These are phyloP conservation scores for Polysphondylium violaceum DNA, from an alignment of 78 protist species.

Conservation along the genomic window DNA sequence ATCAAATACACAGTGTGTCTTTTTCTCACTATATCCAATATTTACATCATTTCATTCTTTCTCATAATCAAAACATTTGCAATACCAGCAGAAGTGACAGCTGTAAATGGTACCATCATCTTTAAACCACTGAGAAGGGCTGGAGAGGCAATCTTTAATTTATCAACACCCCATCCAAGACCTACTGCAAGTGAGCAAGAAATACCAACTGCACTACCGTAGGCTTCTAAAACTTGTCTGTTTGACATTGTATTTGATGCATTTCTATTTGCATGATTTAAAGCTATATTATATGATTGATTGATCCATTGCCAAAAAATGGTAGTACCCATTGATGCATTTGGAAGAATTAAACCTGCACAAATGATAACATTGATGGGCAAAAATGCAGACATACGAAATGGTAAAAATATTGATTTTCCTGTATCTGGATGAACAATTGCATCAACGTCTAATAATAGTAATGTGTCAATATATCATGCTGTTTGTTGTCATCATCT, in stretches of 20 bases:
- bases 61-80: constrained; percentile 85
- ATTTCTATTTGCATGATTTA: constrained; percentile 85
- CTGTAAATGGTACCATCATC: constrained; percentile 81
- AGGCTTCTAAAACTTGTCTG: constrained; percentile 51
- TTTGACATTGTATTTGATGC: constrained; percentile 79
- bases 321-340: constrained; percentile 59
- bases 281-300: constrained; percentile 85
- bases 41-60: constrained; percentile 71
- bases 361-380: constrained; percentile 84
- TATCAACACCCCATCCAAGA: constrained; percentile 64
- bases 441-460: constrained; percentile 45
- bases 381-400: constrained; percentile 82
- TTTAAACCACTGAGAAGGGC: constrained; percentile 24
- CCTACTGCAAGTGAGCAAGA: constrained; percentile 84
- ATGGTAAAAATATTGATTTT: constrained; percentile 77
- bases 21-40: neutral
- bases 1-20: neutral
- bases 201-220: constrained; percentile 74
- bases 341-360: constrained; percentile 78
- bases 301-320: constrained; percentile 90
- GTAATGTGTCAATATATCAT: neutral
- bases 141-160: constrained; percentile 14
- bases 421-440: constrained; percentile 90
- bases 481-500: neutral
- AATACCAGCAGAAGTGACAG: constrained; percentile 80